Conservation (phyloP, 2,329 filamentous ascomycete species). For the Teratosphaeria epicoccoides region DNA sequence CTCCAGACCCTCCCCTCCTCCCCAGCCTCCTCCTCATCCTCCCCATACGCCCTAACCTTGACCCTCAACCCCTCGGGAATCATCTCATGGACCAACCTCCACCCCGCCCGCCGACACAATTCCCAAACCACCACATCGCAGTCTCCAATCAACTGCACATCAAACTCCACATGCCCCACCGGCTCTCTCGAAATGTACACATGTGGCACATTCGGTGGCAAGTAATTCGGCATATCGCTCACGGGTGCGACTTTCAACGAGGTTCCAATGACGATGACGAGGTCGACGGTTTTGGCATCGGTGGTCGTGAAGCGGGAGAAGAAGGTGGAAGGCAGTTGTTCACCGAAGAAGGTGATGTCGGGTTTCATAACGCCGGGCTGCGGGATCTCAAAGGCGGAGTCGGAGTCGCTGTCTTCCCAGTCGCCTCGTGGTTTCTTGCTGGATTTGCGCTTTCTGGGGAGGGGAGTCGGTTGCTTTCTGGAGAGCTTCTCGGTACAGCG, state of each 20-base stretch:
- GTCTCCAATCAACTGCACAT: slow-evolving; percentile 91
- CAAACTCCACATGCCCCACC: slow-evolving; percentile 83
- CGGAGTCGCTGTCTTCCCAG: slow-evolving; percentile 43
- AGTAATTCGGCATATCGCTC: slow-evolving; percentile 56
- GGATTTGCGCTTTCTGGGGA: slow-evolving; percentile 22
- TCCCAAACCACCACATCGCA: slow-evolving; percentile 86
- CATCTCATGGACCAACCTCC: slow-evolving; percentile 70
- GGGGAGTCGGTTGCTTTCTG: slow-evolving; percentile 27
- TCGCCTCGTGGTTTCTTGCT: slow-evolving; percentile 40
- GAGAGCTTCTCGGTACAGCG: slow-evolving; percentile 52
- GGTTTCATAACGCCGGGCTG: slow-evolving; percentile 80
- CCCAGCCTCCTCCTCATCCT: slow-evolving; percentile 1
- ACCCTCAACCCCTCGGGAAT: slow-evolving; percentile 41
- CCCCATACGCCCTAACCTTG: slow-evolving; percentile 6
- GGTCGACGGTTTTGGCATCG: slow-evolving; percentile 69
- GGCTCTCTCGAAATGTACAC: slow-evolving; percentile 41
- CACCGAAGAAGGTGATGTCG: slow-evolving; percentile 96
- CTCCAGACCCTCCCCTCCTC: not conserved
- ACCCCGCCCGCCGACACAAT: slow-evolving; percentile 69
- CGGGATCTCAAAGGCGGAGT: slow-evolving; percentile 53
- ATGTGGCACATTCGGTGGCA: slow-evolving; percentile 23
- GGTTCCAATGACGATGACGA: slow-evolving; percentile 93
- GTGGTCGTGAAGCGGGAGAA: slow-evolving; percentile 67
- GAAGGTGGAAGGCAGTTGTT: slow-evolving; percentile 76
- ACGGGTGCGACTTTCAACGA: slow-evolving; percentile 93